Base-by-base conservation (phyloP, 805 yeast species). In the Lipomyces yamadae region DNA sequence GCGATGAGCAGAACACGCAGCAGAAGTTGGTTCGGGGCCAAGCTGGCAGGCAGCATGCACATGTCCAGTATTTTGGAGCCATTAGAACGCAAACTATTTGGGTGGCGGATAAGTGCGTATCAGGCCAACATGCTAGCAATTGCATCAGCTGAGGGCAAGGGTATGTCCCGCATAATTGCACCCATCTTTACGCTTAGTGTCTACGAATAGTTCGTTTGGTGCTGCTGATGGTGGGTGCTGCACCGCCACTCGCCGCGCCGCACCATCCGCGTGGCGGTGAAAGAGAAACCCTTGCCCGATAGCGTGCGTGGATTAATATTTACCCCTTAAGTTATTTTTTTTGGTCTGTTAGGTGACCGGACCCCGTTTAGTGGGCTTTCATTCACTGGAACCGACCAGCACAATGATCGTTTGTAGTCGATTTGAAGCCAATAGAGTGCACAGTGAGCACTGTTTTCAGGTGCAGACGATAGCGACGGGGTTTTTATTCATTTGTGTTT, bases 1-100 rank as follows among this genome's bases (percentile, higher is more conserved):
- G 60, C 42, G 64, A 56, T 61, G 60, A 50, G 56, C 52, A 39
- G 24, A 48, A 34, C 48, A 42, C 48, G 48, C 48, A 42, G 48
- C 48, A 24, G 24, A 24, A 24, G 13, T 13, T 42, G 48, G 48
- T 42, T 42, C 18, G 48, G 48, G 24, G 24, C 24, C 24, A 24
- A 24, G 24, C 24, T n/a, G n/a, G n/a, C 48, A 5, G 10, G 7
- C n/a, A 24, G 48, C 10, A 24, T n/a, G 18, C 7, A 24, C 7
- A n/a, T 42, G 48, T 42, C 15, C 48, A 7, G 48, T 42, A 42
- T 42, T 42, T 42, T 42, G 48, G 48, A 24, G 48, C 48, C 48
- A 5, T 13, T 3, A 5, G 24, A 10, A 42, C 24, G 24, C 6
- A n/a, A 5, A n/a, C n/a, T 24, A 24, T 10, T 37, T 37, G 48